Evolutionary conservation across 805 yeast species (phyloP), one percentile per base, ranked within the genome.

Genomic region (Yamadazyma philogaea): DNA sequence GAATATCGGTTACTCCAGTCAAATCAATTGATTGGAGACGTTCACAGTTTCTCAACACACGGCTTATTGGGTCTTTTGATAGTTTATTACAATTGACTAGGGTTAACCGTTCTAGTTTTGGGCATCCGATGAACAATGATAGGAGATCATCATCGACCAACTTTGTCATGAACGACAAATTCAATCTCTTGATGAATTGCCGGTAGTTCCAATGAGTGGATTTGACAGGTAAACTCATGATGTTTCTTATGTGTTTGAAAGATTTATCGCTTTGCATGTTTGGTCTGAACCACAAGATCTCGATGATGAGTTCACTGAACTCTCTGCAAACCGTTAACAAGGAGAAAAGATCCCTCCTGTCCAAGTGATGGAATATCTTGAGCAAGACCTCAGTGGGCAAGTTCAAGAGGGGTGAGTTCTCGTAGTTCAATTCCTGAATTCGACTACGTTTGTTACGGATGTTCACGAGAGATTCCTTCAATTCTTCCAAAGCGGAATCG

Each of bases 271-370:
- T 70, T 47, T 75, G 77, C 61, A 87, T 72, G 33, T 77, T 78
- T 3, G 97, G 96, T 45, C 98, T 77, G 57, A 87, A 86, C 95
- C 96, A 90, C 22, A 90, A 67, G 32, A 83, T 72, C 54, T 87
- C 96, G 8, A 88, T 80, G 11, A 86, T 80, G 32, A 86, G 69
- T 50, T 79, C 77, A 8, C 89, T 85, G 84, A 96, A 89, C 47
- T 81, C 76, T 53, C 79, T 81, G 63, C 96, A 89, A 6, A 87
- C 90, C 1, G 87, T 72, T 47, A 87, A 66, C 17, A 84, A 62
- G 11, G 79, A 70, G 20, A 78, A 79, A 45, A 82, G 65, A 52
- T 84, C 89, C 49, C 75, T 78, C 32, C 83, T 73, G 37, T 74
- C 79, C 39, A 84, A 64, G 46, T 81, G 74, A 40, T 86, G 82